Conservation (phyloP, 208 protist species). For the Trypanosomatidae sp. region DNA sequence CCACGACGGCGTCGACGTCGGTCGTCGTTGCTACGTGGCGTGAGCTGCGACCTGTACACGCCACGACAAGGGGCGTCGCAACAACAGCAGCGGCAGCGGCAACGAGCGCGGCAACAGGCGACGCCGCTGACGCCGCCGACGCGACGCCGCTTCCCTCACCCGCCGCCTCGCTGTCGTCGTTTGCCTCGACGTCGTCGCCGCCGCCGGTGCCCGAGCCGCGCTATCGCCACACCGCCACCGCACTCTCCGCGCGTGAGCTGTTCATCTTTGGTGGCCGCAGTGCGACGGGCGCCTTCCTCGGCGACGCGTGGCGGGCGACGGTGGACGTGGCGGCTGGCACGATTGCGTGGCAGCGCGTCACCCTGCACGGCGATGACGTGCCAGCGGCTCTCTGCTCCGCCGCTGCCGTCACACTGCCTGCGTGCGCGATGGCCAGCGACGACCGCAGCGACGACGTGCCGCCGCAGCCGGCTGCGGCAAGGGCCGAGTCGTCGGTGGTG, state of each 20-base stretch:
- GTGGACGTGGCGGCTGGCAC: slow-evolving; percentile 2
- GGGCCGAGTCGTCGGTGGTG: slow-evolving; percentile 1
- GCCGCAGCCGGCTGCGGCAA: too few species aligned
- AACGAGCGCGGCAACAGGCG: too few species aligned
- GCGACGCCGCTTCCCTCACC: background rate
- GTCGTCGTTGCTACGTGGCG: slow-evolving; percentile 8
- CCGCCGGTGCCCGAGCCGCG: slow-evolving; percentile 8
- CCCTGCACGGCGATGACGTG: background rate
- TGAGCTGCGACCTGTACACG: background rate
- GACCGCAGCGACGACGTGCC: too few species aligned
- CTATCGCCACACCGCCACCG: slow-evolving; percentile 28
- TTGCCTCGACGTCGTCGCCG: too few species aligned
- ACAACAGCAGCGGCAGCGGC: background rate
- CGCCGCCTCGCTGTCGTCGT: slow-evolving; percentile 8
- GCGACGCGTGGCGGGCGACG: slow-evolving; percentile 21
- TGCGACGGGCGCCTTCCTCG: slow-evolving; percentile 3
- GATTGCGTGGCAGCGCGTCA: slow-evolving; percentile 11
- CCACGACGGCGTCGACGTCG: background rate
- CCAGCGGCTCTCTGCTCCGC: slow-evolving; percentile 35
- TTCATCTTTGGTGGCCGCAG: slow-evolving; percentile 51
- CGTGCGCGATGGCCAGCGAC: too few species aligned
- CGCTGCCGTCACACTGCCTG: slow-evolving; percentile 14
- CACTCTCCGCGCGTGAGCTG: slow-evolving; percentile 4
- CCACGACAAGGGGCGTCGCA: background rate
- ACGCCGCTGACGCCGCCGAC: background rate